Evolutionary conservation across 2,329 filamentous ascomycete genomes (phyloP).

Genomic region (Apiospora marii): DNA sequence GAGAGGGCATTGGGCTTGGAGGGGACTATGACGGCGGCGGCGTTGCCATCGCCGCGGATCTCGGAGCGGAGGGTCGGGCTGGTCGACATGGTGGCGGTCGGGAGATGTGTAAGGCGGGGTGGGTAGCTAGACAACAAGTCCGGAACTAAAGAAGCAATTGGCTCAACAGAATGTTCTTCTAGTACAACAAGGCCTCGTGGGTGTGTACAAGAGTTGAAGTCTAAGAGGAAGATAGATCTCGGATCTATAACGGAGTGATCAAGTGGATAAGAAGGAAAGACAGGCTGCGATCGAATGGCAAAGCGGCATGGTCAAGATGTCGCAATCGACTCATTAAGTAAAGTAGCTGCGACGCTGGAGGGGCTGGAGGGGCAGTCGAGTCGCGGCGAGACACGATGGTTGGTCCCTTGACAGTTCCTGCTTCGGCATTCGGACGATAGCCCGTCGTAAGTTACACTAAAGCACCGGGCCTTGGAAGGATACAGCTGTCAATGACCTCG

Average conservation of each 20-base stretch:
- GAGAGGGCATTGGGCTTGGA: constrained; percentile 66
- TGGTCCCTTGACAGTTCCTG: neutral
- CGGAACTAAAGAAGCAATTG: neutral
- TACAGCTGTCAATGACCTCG: neutral
- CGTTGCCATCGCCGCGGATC: constrained; percentile 53
- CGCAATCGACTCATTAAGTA: neutral
- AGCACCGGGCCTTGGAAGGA: neutral
- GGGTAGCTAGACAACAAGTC: neutral
- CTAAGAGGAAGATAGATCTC: neutral
- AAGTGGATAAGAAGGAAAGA: constrained; percentile 4
- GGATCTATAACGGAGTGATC: neutral
- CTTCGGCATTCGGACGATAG: neutral
- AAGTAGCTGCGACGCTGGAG: neutral
- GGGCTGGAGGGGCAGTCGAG: neutral
- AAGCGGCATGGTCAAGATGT: constrained; percentile 6
- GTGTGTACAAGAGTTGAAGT: neutral
- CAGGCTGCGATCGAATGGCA: neutral
- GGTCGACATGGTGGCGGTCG: constrained; percentile 33
- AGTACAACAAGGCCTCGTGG: neutral
- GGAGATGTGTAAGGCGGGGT: neutral
- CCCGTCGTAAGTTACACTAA: constrained; percentile 3
- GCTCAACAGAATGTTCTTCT: neutral
- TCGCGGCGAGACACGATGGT: neutral
- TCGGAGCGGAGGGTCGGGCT: constrained; percentile 56
- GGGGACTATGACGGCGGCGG: constrained; percentile 76